Evolutionary conservation across 352 stramenopile species (phyloP).

Genomic region (Lagenidium giganteum): DNA sequence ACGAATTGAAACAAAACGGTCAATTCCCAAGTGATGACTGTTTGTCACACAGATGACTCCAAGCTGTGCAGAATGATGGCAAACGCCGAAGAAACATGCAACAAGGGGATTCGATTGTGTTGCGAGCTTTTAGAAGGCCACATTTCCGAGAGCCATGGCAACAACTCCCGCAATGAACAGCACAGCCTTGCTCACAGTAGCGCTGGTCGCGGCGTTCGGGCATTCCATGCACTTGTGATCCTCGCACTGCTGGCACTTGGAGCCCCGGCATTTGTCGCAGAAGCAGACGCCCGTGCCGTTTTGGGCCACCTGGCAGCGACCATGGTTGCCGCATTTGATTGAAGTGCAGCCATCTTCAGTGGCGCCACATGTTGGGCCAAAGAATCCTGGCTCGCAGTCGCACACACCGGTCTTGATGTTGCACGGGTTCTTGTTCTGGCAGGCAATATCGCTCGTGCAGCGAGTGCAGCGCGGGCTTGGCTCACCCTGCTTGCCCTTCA

Average conservation of each 20-base stretch:
- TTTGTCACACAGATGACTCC: too few species aligned
- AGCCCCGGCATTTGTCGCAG: constrained; percentile 26
- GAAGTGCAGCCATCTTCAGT: constrained; percentile 31
- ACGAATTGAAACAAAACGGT: too few species aligned
- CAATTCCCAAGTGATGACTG: too few species aligned
- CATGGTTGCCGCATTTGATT: constrained; percentile 19
- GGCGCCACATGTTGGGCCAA: constrained; percentile 36
- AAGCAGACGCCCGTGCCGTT: constrained; percentile 24
- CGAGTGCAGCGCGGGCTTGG: constrained; percentile 33
- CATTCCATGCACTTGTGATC: constrained; percentile 22
- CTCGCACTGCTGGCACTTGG: constrained; percentile 23
- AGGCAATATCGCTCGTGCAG: constrained; percentile 29
- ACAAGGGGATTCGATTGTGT: too few species aligned
- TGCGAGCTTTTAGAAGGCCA: constrained; percentile 19
- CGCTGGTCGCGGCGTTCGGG: constrained; percentile 20
- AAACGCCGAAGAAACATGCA: too few species aligned
- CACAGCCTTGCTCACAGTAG: constrained; percentile 20
- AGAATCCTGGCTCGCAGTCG: constrained; percentile 30
- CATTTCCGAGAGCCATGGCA: constrained; percentile 18
- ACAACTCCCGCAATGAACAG: constrained; percentile 15
- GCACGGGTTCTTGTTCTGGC: constrained; percentile 31
- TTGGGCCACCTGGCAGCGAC: constrained; percentile 16
- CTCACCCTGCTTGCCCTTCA: constrained; percentile 41
- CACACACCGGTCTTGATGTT: constrained; percentile 29
- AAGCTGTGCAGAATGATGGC: too few species aligned